Conservation (phyloP, 306 rosid species). For the Dalbergia cultrata region DNA sequence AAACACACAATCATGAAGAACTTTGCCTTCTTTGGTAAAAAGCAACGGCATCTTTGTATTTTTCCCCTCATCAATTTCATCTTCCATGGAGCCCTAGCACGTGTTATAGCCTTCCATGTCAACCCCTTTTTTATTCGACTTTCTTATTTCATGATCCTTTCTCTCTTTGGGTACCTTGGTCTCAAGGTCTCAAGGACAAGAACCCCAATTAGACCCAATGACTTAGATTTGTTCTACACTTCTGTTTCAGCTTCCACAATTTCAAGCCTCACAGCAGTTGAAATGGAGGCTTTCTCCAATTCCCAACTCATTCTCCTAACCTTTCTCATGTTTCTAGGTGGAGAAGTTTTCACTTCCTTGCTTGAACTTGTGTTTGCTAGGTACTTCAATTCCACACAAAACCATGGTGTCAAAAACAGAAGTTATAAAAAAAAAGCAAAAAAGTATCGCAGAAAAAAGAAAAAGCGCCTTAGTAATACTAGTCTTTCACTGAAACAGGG, state of each 20-base stretch:
- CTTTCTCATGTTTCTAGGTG: conserved; percentile 69
- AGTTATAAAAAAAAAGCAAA: no score
- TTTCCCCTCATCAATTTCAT: neutral
- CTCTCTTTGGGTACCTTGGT: conserved; percentile 62
- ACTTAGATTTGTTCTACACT: conserved; percentile 69
- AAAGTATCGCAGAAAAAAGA: no score
- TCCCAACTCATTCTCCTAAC: conserved; percentile 52
- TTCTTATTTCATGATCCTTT: conserved; percentile 49
- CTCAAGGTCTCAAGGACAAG: conserved; percentile 58
- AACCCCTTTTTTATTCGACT: conserved; percentile 50
- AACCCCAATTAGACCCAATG: conserved; percentile 13
- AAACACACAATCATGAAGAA: neutral
- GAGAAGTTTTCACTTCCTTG: conserved; percentile 75
- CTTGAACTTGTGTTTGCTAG: conserved; percentile 48
- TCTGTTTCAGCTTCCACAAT: conserved; percentile 77
- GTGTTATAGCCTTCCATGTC: neutral
- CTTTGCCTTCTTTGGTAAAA: neutral
- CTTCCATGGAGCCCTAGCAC: no score
- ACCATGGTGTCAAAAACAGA: neutral
- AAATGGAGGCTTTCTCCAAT: conserved; percentile 67
- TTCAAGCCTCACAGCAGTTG: conserved; percentile 75
- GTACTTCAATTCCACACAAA: neutral
- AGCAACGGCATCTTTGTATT: neutral
- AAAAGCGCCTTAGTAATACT: no score
- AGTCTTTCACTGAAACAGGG: neutral